Evolutionary conservation across 257 asterid species (phyloP), one percentile per base, ranked within the genome.

Genomic region (Phtheirospermum japonicum): DNA sequence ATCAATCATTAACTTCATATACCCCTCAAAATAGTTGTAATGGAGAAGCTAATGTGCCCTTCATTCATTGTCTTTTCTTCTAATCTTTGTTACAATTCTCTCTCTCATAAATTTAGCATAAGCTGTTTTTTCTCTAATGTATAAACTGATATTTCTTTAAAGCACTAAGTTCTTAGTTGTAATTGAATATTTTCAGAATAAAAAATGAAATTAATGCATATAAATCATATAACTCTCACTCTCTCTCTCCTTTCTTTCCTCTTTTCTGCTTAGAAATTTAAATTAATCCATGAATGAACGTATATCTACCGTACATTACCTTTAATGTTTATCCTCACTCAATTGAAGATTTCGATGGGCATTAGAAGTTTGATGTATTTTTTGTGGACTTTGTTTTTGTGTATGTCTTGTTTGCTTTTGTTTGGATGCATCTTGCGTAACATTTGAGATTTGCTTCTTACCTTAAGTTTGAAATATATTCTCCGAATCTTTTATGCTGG

Each of bases 361-460:
- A 45, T 16, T 23, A 43, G 17, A 1, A 31, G 2, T 4, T 39
- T 59, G 12, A 16, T 30, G 37, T 11, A 51, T 3, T 16, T 19
- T 17, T 59, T n/a, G 52, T 36, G 34, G 20, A 30, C 12, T 4
- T 28, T 19, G 45, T 37, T 42, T 59, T 23, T 62, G 16, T 14
- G 50, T 26, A 16, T 49, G 36, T 33, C 6, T 16, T 53, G 40
- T 28, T 52, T 64, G 14, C n/a, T 37, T 46, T 30, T 12, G 14
- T 16, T 19, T 28, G 4, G 17, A 26, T 46, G 66, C 31, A 51
- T 46, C 17, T 69, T 63, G 54, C 37, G 37, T 52, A 46, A 48
- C 48, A 2, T 64, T 36, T 26, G 31, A 17, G 6, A 23, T 67
- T 9, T 20, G 39, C 46, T 36, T 72, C 20, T 62, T 57, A 9